Evolutionary conservation across 345 rosid species (phyloP), one percentile per base, ranked within the genome.

Genomic region (Eucalyptus brandiana): DNA sequence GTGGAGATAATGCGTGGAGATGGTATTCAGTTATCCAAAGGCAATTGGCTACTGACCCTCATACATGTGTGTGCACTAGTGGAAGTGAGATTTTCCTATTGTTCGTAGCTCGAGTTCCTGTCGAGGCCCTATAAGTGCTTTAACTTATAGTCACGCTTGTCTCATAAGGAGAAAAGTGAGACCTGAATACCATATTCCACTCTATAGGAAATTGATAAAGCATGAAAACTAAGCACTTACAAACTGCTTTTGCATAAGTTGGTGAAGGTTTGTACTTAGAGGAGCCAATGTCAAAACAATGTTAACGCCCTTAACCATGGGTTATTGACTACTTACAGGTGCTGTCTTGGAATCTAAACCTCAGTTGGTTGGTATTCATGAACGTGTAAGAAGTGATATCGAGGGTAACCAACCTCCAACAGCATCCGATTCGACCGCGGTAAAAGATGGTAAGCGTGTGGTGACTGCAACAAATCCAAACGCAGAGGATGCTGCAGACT

Each of bases 401-500:
- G 96, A 93, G 91, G 94, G 93, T 88, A 92, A 91, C 87, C 95
- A 95, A 88, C 93, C 96, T 89, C 86, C 93, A 60, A 49, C 88
- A 51, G 13, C 92, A 89, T 90, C 93, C 67, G 95, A 83, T 86
- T 87, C 92, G 34, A 91, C 56, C 89, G 88, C 91, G 9, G 87
- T 89, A 28, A 91, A 92, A 89, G 96, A 91, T 87, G 94, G 93
- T 88, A 96, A 94, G 91, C 95, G 94, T 76, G 95, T 93, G 62
- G 90, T 94, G 44, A 93, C 97, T 85, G 99, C 96, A 85, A 89
- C 98, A 87, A 98, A 95, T 93, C 99, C 99, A 30, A 92, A 90
- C 50, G 98, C 97, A 54, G 97, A 97, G 92, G 99, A 98, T 91
- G 98, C 98, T 86, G 98, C 98, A 45, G 98, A 96, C 50, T 94